Base-by-base conservation (phyloP, 768 basidiomycete genomes). In the Trametes cubensis region DNA sequence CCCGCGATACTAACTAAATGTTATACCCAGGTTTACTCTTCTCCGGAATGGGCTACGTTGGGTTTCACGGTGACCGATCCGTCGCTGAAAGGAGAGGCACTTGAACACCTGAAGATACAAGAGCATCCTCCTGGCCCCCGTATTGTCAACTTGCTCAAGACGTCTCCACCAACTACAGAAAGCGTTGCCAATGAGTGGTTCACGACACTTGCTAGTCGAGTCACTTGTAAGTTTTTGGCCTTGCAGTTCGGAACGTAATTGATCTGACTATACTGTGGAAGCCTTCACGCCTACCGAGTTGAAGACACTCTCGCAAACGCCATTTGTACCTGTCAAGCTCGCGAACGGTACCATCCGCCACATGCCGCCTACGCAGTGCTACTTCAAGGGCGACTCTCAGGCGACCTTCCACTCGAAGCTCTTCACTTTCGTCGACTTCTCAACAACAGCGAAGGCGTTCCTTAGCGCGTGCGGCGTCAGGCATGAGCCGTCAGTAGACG, bases 391-490 rank as follows among this genome's bases (percentile, higher is more conserved):
- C 28, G 76, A 79, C 53, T 73, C 78, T 18, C 76, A 79, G 25
- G 81, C 82, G 25, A 79, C 82, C 39, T 85, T 94, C 42, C 89
- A 92, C 69, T 88, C 89, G 3, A 88, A 89, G 65, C 76, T 96
- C 1, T 97, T 98, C 70, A 81, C 84, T 38, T 97, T 95, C 67
- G 85, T 98, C 52, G 88, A 96, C 72, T 97, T 96, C 71, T 95
- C 95, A 2, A 70, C 81, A 1, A 77, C 80, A 5, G 96, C 90
- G 25, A 96, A 95, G 66, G 79, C 82, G 4, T 98, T 99, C 75
- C 78, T 99, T 47, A 83, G 81, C 55, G 88, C 90, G 3, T 93
- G 93, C 67, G 96, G 97, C 13, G 92, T 95, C 17, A 89, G 87
- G 69, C 86, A 83, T 45, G 92, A 94, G 69, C 95, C 96, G 4